phyloP scores from a whole-genome alignment of 169 alveolate species.

The Amoebophrya sp. region DNA sequence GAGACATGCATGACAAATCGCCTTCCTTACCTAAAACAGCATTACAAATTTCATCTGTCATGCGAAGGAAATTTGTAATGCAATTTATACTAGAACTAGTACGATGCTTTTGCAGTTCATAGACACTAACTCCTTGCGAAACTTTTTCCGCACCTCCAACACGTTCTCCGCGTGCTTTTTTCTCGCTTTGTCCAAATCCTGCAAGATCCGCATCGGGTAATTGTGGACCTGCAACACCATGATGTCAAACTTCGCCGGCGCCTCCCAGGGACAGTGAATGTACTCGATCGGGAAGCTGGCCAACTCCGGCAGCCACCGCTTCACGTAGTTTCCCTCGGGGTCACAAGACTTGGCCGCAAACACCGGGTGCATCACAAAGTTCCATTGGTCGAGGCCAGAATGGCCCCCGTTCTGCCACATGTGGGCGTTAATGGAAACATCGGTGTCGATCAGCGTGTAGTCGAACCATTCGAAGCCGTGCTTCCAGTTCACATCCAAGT shows the following conservation, averaged over 20 bases:
- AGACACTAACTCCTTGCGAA: not conserved
- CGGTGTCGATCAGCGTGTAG: constrained; percentile 50
- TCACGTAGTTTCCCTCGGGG: constrained; percentile 52
- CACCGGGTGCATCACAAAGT: constrained; percentile 32
- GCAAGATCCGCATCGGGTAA: not conserved
- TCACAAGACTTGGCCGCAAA: constrained; percentile 4
- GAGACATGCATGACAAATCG: no score
- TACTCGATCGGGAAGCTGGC: constrained; percentile 47
- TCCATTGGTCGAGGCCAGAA: constrained; percentile 15
- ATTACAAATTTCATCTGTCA: no score
- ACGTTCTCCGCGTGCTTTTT: not conserved
- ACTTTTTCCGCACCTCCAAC: not conserved
- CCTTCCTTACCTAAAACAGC: no score
- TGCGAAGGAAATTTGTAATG: no score
- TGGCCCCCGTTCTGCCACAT: constrained; percentile 47
- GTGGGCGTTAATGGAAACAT: constrained; percentile 44
- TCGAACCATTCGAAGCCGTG: constrained; percentile 53
- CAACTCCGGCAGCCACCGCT: constrained; percentile 53
- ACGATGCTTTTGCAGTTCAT: no score
- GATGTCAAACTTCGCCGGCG: constrained; percentile 39
- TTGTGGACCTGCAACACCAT: not conserved
- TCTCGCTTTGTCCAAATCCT: not conserved
- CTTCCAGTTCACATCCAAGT: constrained; percentile 50
- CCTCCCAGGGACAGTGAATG: constrained; percentile 55
- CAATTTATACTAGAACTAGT: no score